A percentile compares a stretch with the other conserved stretches of the same genome.
Conservation (phyloP, 768 basidiomycete species). For the Suillus paluster region DNA sequence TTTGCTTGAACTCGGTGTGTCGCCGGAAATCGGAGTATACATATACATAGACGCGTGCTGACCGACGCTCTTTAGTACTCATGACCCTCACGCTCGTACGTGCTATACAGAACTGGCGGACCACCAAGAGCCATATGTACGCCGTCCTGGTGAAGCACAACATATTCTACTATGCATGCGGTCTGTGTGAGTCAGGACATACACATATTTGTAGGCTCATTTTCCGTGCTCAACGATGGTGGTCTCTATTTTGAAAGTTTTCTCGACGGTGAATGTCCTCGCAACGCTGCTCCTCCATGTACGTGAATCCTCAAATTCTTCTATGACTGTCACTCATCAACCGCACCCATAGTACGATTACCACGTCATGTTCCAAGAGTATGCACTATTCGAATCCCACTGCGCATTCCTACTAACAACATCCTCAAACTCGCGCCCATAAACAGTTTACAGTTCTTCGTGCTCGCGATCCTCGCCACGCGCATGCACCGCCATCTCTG, state of each 20-base stretch:
- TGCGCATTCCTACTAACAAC: neutral
- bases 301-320: neutral
- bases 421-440: neutral
- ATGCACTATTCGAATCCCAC: neutral
- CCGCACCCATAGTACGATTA: neutral
- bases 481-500: neutral
- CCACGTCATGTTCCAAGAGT: neutral
- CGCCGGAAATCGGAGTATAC: no score
- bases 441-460: neutral
- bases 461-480: neutral
- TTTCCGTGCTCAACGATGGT: neutral
- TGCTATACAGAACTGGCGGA: neutral
- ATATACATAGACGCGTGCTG: neutral
- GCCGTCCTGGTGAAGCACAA: neutral
- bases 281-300: neutral
- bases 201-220: neutral
- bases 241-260: neutral
- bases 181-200: neutral
- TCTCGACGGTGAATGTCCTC: neutral
- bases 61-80: neutral
- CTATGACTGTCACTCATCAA: neutral
- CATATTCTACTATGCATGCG: neutral
- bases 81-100: neutral
- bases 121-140: neutral
- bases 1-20: neutral